Evolutionary conservation across 331 rosid species (phyloP).

Genomic region (Malus hybrid): DNA sequence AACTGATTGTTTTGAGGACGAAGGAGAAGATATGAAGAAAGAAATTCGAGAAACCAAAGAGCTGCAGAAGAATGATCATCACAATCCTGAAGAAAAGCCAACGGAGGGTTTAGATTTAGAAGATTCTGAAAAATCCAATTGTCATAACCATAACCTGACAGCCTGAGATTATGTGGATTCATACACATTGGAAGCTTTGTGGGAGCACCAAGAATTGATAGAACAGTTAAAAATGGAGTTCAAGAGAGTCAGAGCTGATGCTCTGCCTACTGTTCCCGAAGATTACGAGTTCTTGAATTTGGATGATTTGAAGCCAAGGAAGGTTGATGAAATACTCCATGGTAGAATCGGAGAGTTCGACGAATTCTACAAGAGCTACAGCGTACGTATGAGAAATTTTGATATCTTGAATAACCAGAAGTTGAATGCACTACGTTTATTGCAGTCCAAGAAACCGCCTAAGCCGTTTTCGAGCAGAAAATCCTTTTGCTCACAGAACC

Average conservation of each 20-base stretch:
- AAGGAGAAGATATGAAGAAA: conserved; percentile 41
- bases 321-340: conserved; percentile 68
- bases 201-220: conserved; percentile 85
- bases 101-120: neutral
- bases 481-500: neutral
- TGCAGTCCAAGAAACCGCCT: conserved; percentile 70
- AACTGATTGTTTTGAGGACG: conserved; percentile 54
- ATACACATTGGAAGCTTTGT: conserved; percentile 52
- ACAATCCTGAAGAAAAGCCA: neutral
- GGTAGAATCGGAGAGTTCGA: conserved; percentile 56
- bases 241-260: conserved; percentile 75
- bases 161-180: conserved; percentile 44
- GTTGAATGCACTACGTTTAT: conserved; percentile 34
- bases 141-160: neutral
- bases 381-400: conserved; percentile 83
- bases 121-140: conserved; percentile 15
- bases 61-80: neutral
- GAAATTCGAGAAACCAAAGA: conserved; percentile 36
- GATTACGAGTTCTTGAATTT: conserved; percentile 78
- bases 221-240: conserved; percentile 81
- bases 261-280: conserved; percentile 78
- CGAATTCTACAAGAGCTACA: conserved; percentile 67
- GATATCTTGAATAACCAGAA: conserved; percentile 93
- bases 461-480: conserved; percentile 36
- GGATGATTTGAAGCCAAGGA: conserved; percentile 92